phyloP scores from a whole-genome alignment of 345 rosid genomes.

The Sisymbrium irio region DNA sequence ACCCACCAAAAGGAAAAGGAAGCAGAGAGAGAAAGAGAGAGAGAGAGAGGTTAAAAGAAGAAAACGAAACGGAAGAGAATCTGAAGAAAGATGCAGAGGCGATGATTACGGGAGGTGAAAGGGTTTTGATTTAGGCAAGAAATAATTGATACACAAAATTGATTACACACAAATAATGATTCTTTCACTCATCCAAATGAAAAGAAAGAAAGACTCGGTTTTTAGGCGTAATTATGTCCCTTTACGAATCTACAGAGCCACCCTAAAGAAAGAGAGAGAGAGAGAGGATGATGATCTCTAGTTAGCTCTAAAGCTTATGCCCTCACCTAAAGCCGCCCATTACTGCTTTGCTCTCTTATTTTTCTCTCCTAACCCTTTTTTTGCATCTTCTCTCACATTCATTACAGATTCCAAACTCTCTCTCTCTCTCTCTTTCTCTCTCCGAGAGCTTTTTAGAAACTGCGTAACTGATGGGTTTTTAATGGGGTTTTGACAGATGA shows the following conservation, averaged over 20 bases:
- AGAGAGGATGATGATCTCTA: conserved; percentile 25
- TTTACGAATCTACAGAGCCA: conserved; percentile 25
- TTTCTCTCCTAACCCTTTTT: not conserved
- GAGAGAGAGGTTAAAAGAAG: not conserved
- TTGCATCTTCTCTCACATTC: conserved; percentile 30
- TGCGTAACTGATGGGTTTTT: conserved; percentile 39
- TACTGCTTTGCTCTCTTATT: conserved; percentile 1
- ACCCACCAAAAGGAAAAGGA: conserved; percentile 1
- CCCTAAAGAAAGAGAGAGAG: conserved; percentile 33
- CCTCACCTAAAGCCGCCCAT: conserved; percentile 38
- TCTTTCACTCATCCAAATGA: not conserved
- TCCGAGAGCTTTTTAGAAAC: not conserved
- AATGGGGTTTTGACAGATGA: conserved; percentile 32
- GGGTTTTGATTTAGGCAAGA: conserved; percentile 18
- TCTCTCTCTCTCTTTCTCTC: conserved; percentile 20
- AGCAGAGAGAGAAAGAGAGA: too few relatives aligned
- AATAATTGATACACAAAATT: conserved; percentile 14
- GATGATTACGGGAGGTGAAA: conserved; percentile 33
- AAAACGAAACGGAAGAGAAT: conserved; percentile 33
- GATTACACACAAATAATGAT: conserved; percentile 1
- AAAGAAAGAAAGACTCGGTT: not conserved
- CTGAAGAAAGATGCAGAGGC: conserved; percentile 31
- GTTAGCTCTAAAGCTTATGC: not conserved
- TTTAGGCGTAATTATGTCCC: conserved; percentile 31
- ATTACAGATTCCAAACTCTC: conserved; percentile 32